Evolutionary conservation across 1,284 basidiomycete species (phyloP).

Genomic region (Agaricales sp.): DNA sequence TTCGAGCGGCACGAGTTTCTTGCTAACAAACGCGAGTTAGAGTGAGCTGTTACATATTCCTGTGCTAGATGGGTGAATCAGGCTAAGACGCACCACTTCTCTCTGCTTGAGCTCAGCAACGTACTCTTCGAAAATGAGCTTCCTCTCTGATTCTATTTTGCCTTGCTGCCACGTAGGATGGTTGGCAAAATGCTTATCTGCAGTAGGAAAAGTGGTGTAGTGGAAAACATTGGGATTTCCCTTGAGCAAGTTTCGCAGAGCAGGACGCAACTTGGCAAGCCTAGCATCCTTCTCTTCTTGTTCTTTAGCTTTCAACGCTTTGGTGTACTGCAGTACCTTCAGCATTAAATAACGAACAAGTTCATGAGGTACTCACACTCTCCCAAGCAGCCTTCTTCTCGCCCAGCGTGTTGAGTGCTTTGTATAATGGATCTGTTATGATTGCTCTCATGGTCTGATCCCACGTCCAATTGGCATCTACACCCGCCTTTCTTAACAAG

Average conservation of each 20-base stretch:
- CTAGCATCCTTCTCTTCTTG: constrained; percentile 75
- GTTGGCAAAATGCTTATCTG: constrained; percentile 71
- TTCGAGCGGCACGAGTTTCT: constrained; percentile 64
- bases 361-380: constrained; percentile 44
- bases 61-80: constrained; percentile 6
- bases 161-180: constrained; percentile 86
- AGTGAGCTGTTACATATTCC: not conserved
- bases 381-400: constrained; percentile 93
- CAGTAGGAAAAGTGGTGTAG: constrained; percentile 82
- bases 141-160: constrained; percentile 74
- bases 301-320: constrained; percentile 49
- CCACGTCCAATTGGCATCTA: constrained; percentile 94
- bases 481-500: constrained; percentile 78
- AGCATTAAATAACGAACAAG: constrained; percentile 1
- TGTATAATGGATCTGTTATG: constrained; percentile 97
- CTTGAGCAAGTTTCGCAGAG: constrained; percentile 74
- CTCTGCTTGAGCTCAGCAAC: constrained; percentile 73
- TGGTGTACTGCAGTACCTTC: constrained; percentile 38
- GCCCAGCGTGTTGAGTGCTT: constrained; percentile 85
- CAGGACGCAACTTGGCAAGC: constrained; percentile 73
- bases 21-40: constrained; percentile 33
- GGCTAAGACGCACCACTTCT: constrained; percentile 57
- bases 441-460: constrained; percentile 96
- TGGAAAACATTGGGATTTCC: constrained; percentile 80
- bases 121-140: constrained; percentile 84